Percentiles rank a stretch among this genome's conserved stretches.
Conservation (phyloP, 2,329 filamentous ascomycete species). For the Calonectria henricotiae region DNA sequence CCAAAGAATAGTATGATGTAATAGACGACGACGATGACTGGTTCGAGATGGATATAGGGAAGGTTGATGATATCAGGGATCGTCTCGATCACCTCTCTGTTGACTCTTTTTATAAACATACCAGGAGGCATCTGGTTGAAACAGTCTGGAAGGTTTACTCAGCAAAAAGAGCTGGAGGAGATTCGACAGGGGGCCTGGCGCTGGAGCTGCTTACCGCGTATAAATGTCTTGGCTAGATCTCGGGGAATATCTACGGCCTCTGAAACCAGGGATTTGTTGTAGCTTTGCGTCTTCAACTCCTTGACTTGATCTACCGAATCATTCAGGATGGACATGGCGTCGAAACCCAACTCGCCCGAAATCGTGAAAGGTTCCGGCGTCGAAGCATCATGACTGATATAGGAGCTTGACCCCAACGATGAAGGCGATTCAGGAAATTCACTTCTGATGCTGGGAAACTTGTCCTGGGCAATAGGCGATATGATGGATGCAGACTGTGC, state of each 20-base stretch:
- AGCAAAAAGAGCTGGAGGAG: neutral
- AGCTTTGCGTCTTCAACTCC: neutral
- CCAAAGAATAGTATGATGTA: slow-evolving; percentile 1
- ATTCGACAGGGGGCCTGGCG: no score
- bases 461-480: neutral
- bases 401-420: neutral
- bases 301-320: slow-evolving; percentile 4
- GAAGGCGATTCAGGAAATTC: neutral
- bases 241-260: neutral
- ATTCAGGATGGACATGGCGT: neutral
- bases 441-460: neutral
- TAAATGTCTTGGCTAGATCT: neutral
- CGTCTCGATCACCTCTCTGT: slow-evolving; percentile 5
- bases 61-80: slow-evolving; percentile 10
- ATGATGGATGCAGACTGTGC: neutral
- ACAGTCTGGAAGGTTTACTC: neutral
- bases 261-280: neutral
- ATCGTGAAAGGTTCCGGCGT: slow-evolving; percentile 1
- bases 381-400: slow-evolving; percentile 6
- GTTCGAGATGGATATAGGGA: slow-evolving; percentile 9
- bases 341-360: neutral
- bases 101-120: slow-evolving; percentile 3
- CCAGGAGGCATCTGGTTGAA: slow-evolving; percentile 4
- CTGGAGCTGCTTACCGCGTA: neutral
- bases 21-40: neutral